phyloP scores from a whole-genome alignment of 192 early-diverging fungal genomes.

The Backusella macrospora region DNA sequence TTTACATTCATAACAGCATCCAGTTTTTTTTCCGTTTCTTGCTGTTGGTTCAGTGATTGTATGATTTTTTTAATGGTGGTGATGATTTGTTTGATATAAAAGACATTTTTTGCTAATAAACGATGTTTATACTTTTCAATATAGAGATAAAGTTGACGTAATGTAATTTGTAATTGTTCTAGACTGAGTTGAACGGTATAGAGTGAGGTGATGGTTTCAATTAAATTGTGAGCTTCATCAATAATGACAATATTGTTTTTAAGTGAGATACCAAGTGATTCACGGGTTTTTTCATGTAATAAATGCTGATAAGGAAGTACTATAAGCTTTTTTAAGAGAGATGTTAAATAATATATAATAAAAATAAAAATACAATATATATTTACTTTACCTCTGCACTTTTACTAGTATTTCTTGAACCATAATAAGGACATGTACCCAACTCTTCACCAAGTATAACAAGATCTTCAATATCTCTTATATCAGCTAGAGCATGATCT shows the following conservation, averaged over 20 bases:
- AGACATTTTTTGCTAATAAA: conserved; percentile 70
- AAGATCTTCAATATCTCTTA: conserved; percentile 89
- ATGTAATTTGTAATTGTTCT: conserved; percentile 52
- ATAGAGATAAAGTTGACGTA: conserved; percentile 67
- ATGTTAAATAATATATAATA: too few species aligned
- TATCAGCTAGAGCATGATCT: conserved; percentile 50
- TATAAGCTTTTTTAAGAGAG: too few species aligned
- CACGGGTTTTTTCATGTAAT: conserved; percentile 72
- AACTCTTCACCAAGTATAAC: conserved; percentile 60
- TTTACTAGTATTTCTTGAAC: conserved; percentile 59
- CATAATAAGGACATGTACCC: conserved; percentile 84
- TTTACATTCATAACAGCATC: conserved; percentile 56
- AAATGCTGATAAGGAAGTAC: conserved; percentile 90
- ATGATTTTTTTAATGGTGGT: conserved; percentile 60
- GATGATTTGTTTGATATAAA: conserved; percentile 78
- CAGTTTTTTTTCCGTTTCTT: conserved; percentile 16
- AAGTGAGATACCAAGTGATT: conserved; percentile 72
- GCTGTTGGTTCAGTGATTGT: conserved; percentile 20
- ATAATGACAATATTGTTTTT: conserved; percentile 80
- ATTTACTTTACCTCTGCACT: conserved; percentile 49
- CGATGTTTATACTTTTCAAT: conserved; percentile 66
- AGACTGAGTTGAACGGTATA: conserved; percentile 65
- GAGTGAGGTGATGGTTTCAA: conserved; percentile 72
- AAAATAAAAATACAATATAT: too few species aligned
- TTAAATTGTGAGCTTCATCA: conserved; percentile 81